These are phyloP conservation scores for Flaveria brownii DNA, from an alignment of 129 eudicot genomes.

Conservation along the genomic window DNA sequence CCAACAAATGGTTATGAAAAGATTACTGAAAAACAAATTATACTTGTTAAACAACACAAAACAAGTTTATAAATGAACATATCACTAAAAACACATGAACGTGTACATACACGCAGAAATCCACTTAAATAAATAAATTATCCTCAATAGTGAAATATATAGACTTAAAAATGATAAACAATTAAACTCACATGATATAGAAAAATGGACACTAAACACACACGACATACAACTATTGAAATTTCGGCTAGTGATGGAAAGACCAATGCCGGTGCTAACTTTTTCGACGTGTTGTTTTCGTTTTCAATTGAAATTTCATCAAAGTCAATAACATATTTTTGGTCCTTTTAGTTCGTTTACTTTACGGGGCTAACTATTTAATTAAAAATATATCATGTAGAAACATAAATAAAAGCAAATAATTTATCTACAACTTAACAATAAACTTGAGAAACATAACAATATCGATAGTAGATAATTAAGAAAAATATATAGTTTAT, in stretches of 20 bases:
- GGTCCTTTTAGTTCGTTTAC: not conserved
- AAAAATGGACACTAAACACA: conserved; percentile 1
- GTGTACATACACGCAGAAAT: not conserved
- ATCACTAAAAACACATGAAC: not conserved
- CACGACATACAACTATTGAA: conserved; percentile 22
- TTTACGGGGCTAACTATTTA: too few species aligned
- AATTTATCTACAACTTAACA: not conserved
- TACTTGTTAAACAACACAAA: not conserved
- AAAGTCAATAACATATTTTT: not conserved
- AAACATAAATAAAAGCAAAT: not conserved
- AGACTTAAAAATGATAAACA: not conserved
- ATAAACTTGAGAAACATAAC: not conserved
- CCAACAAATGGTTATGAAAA: too few species aligned
- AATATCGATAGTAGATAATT: too few species aligned
- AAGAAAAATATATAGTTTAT: too few species aligned
- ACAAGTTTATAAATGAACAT: not conserved
- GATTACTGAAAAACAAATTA: not conserved
- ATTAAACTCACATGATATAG: not conserved
- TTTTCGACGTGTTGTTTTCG: conserved; percentile 17
- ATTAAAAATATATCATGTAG: not conserved
- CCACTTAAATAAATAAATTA: not conserved
- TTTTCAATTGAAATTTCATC: not conserved
- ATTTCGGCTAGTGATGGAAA: conserved; percentile 32
- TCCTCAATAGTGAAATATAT: too few species aligned
- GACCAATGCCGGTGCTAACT: conserved; percentile 23